Conservation (phyloP, 768 basidiomycete genomes). For the Trametopsis cervina region DNA sequence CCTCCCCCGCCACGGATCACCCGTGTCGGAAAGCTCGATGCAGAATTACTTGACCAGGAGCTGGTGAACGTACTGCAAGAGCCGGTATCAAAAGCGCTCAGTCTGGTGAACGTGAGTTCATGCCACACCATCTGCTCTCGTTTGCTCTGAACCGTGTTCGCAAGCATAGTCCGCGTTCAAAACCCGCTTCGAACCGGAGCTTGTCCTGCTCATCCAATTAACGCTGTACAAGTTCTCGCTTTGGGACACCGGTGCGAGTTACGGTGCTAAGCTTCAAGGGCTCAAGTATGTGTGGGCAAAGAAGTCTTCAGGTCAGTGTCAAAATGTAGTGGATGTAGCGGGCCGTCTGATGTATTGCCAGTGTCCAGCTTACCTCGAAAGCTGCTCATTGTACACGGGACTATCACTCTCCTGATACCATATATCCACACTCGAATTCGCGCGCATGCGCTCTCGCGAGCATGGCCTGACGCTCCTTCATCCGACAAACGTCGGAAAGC, state of each 20-base stretch:
- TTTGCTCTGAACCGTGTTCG: too few relatives aligned
- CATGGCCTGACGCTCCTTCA: conserved; percentile 90
- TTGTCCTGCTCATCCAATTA: conserved; percentile 61
- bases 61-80: conserved; percentile 75
- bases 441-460: conserved; percentile 65
- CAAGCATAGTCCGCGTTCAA: conserved; percentile 45
- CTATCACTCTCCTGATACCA: conserved; percentile 67
- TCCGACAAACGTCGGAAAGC: conserved; percentile 65
- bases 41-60: conserved; percentile 85
- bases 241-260: conserved; percentile 75
- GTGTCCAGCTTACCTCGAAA: conserved; percentile 61
- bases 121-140: too few relatives aligned
- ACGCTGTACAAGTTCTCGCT: conserved; percentile 76
- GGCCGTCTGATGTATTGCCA: conserved; percentile 18
- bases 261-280: conserved; percentile 80
- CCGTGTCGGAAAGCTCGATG: conserved; percentile 88
- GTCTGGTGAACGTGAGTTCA: conserved; percentile 54
- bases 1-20: conserved; percentile 42
- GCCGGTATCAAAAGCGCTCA: conserved; percentile 70
- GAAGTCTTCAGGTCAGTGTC: conserved; percentile 21
- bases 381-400: conserved; percentile 58
- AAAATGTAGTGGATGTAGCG: too few relatives aligned
- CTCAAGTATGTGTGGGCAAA: conserved; percentile 44
- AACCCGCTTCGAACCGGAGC: conserved; percentile 65
- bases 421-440: conserved; percentile 76